Conservation (phyloP, 2,329 filamentous ascomycete genomes). For the Aspergillus puulaauensis region DNA sequence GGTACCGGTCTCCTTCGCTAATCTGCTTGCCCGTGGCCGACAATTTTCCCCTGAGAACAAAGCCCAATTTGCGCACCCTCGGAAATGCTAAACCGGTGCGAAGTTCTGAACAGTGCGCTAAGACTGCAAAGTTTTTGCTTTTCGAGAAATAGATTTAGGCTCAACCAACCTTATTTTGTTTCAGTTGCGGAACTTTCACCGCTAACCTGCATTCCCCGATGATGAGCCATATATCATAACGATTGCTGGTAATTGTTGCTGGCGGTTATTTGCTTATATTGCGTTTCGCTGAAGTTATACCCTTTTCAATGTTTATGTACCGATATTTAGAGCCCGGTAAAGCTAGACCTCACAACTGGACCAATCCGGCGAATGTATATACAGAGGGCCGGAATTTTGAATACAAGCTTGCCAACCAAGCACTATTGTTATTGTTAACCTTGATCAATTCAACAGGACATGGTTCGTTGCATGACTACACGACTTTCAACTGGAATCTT, state of each 20-base stretch:
- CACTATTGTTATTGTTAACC: too few species aligned
- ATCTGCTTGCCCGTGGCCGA: background rate
- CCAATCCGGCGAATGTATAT: constrained; percentile 2
- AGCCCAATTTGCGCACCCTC: background rate
- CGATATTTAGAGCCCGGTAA: constrained; percentile 15
- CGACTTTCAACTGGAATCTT: too few species aligned
- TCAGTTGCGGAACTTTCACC: background rate
- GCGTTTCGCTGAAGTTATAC: constrained; percentile 10
- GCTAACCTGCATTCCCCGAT: background rate
- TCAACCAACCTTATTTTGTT: background rate
- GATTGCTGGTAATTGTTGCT: background rate
- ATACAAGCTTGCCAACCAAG: background rate
- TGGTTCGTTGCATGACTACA: too few species aligned
- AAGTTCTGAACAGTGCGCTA: background rate
- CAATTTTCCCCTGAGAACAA: background rate
- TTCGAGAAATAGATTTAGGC: too few species aligned
- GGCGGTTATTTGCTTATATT: constrained; percentile 2
- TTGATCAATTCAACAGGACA: too few species aligned
- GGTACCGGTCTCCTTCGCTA: background rate
- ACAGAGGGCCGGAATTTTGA: background rate
- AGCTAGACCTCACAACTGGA: constrained; percentile 12
- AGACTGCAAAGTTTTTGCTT: background rate
- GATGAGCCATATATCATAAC: background rate
- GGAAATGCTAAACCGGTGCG: background rate
- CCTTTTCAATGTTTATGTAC: constrained; percentile 13